Conservation (phyloP, 176 grass and related monocot species). For the Musa itinerans region DNA sequence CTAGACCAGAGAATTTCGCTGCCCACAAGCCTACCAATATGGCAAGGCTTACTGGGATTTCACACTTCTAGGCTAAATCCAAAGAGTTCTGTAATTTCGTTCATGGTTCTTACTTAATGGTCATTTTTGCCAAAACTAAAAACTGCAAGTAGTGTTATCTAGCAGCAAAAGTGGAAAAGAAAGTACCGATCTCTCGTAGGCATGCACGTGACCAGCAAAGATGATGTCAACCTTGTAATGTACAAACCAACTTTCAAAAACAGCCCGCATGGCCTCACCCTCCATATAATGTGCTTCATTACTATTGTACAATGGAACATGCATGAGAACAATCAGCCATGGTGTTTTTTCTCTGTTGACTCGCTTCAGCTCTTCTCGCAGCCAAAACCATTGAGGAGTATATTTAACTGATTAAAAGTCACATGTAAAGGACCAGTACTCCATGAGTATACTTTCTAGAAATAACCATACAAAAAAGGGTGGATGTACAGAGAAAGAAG, state of each 20-base stretch:
- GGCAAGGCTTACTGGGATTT: too few relatives aligned
- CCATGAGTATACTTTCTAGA: neutral
- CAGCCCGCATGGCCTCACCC: slow-evolving; percentile 77
- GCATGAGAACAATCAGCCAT: slow-evolving; percentile 98
- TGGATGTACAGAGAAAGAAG: slow-evolving; percentile 5
- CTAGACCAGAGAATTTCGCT: too few relatives aligned
- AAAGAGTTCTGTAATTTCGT: too few relatives aligned
- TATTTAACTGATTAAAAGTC: slow-evolving; percentile 59
- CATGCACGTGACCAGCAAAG: slow-evolving; percentile 86
- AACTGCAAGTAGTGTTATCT: neutral
- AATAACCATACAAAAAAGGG: neutral
- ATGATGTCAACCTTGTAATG: slow-evolving; percentile 80
- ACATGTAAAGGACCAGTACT: neutral
- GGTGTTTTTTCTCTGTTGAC: slow-evolving; percentile 90
- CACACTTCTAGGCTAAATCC: too few relatives aligned
- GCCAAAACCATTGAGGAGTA: slow-evolving; percentile 76
- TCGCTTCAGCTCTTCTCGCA: slow-evolving; percentile 48
- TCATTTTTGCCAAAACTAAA: neutral
- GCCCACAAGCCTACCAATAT: too few relatives aligned
- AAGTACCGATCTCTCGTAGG: slow-evolving; percentile 82
- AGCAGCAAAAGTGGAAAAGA: slow-evolving; percentile 6
- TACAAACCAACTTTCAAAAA: slow-evolving; percentile 78
- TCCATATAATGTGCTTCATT: slow-evolving; percentile 84
- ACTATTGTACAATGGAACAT: slow-evolving; percentile 79
- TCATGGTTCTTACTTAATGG: too few relatives aligned